These are phyloP conservation scores for Vigna radiata DNA, from an alignment of 306 rosid species.

Conservation along the genomic window DNA sequence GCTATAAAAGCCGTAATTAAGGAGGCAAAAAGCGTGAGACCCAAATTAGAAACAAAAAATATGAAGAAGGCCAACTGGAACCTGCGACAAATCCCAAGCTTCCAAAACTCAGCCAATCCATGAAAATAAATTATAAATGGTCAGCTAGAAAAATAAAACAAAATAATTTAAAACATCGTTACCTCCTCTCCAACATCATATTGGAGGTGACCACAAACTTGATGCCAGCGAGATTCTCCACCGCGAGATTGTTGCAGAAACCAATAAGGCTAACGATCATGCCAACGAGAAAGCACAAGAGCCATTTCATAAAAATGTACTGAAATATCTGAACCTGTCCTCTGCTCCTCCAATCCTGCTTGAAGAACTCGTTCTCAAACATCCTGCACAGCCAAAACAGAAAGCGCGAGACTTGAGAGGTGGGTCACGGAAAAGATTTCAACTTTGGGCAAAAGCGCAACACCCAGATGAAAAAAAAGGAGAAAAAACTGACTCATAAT, in stretches of 20 bases:
- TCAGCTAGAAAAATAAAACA: neutral
- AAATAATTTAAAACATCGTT: neutral
- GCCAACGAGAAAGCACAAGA: constrained; percentile 73
- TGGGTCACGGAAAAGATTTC: constrained; percentile 19
- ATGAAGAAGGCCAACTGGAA: constrained; percentile 66
- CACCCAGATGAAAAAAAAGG: constrained; percentile 16
- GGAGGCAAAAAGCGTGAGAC: constrained; percentile 74
- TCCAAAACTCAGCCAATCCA: constrained; percentile 4
- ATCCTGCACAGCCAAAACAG: constrained; percentile 55
- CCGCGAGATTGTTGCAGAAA: constrained; percentile 84
- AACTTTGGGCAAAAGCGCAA: neutral
- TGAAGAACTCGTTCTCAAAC: constrained; percentile 81
- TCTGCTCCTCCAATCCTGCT: constrained; percentile 94
- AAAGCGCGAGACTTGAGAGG: neutral
- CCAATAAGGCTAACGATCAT: constrained; percentile 71
- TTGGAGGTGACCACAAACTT: constrained; percentile 91
- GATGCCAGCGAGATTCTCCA: constrained; percentile 90
- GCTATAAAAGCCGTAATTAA: constrained; percentile 76
- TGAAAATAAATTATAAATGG: neutral
- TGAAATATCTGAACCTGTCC: constrained; percentile 61
- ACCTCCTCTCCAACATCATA: constrained; percentile 85
- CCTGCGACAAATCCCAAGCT: constrained; percentile 54
- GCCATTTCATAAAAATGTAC: constrained; percentile 80
- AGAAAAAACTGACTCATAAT: constrained; percentile 68
- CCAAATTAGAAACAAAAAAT: constrained; percentile 74